phyloP scores from a whole-genome alignment of 2,329 filamentous ascomycete species.

The Madurella mycetomatis region DNA sequence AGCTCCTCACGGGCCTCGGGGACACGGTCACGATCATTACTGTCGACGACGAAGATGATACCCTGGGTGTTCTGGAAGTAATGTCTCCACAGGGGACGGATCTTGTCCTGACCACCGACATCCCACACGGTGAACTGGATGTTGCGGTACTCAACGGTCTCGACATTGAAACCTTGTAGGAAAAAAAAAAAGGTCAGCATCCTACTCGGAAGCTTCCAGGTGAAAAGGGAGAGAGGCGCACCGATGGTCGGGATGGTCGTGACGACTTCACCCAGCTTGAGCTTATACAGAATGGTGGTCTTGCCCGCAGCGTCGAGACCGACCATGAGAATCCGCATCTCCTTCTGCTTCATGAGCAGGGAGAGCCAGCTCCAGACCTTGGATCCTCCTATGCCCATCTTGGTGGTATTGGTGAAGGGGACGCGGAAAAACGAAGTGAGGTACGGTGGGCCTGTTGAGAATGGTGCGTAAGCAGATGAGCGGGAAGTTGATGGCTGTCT shows the following conservation, averaged over 20 bases:
- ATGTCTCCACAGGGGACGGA: slow-evolving; percentile 97
- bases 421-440: slow-evolving; percentile 6
- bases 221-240: slow-evolving; percentile 41
- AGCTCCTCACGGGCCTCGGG: slow-evolving; percentile 95
- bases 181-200: slow-evolving; percentile 22
- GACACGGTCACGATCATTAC: slow-evolving; percentile 97
- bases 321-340: slow-evolving; percentile 99
- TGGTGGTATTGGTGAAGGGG: slow-evolving; percentile 44
- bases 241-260: slow-evolving; percentile 98
- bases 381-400: slow-evolving; percentile 97
- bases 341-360: slow-evolving; percentile 65
- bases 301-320: slow-evolving; percentile 99
- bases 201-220: background rate
- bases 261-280: slow-evolving; percentile 98
- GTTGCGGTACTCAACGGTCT: slow-evolving; percentile 99
- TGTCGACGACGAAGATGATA: slow-evolving; percentile 99
- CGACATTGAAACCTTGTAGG: slow-evolving; percentile 87
- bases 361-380: slow-evolving; percentile 42
- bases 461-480: slow-evolving; percentile 19
- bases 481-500: background rate
- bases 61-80: slow-evolving; percentile 99
- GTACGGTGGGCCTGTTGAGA: slow-evolving; percentile 16
- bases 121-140: slow-evolving; percentile 99
- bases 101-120: slow-evolving; percentile 99
- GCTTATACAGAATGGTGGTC: slow-evolving; percentile 99